These are phyloP conservation scores for Curvularia sp. DNA, from an alignment of 2,329 filamentous ascomycete genomes.

Conservation along the genomic window DNA sequence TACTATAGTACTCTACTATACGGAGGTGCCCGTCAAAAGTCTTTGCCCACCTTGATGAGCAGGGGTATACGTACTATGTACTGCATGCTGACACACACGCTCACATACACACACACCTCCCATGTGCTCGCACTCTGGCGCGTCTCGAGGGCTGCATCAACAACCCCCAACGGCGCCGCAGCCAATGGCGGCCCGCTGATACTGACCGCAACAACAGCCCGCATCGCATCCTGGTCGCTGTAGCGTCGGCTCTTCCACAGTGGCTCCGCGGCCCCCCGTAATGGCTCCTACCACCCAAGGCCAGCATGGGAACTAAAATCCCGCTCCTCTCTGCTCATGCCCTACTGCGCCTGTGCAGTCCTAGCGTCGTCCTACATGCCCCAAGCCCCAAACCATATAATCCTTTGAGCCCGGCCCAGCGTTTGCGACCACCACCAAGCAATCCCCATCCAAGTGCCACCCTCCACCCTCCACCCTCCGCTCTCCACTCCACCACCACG, in stretches of 20 bases:
- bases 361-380: slow-evolving; percentile 19
- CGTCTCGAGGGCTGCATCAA: background rate
- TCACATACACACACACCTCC: too few species aligned
- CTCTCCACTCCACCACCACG: background rate
- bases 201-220: slow-evolving; percentile 26
- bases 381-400: slow-evolving; percentile 26
- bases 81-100: too few species aligned
- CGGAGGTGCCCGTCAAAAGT: too few species aligned
- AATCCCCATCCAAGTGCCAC: slow-evolving; percentile 18
- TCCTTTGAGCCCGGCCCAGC: slow-evolving; percentile 26
- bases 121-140: background rate
- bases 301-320: slow-evolving; percentile 32
- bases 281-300: slow-evolving; percentile 22
- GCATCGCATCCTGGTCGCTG: slow-evolving; percentile 15
- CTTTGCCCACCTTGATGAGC: too few species aligned
- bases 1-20: too few species aligned
- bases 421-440: slow-evolving; percentile 25
- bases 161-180: slow-evolving; percentile 1
- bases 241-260: slow-evolving; percentile 24
- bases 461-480: slow-evolving; percentile 12
- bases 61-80: too few species aligned
- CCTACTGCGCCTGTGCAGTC: slow-evolving; percentile 15
- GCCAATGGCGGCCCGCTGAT: slow-evolving; percentile 25
- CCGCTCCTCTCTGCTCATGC: slow-evolving; percentile 25
- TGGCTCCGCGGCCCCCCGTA: slow-evolving; percentile 29